Conservation (phyloP, 352 stramenopile genomes). For the Halophytophthora polymorphica region DNA sequence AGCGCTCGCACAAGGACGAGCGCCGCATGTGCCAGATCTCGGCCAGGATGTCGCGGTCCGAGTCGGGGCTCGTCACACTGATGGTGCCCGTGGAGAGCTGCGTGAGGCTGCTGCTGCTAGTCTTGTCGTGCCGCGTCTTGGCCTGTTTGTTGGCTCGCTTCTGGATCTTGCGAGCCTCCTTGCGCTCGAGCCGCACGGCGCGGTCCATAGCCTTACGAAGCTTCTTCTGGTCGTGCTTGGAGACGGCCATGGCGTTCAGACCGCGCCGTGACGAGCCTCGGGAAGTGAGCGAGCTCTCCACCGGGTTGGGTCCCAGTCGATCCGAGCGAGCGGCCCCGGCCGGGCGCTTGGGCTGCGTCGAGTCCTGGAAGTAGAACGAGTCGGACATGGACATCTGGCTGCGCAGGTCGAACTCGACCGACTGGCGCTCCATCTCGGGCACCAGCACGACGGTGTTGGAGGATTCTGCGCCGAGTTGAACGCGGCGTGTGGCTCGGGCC, state of each 20-base stretch:
- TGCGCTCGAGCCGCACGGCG: constrained; percentile 27
- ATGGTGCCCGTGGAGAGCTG: constrained; percentile 6
- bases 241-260: constrained; percentile 4
- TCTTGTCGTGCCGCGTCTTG: constrained; percentile 13
- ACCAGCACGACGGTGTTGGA: neutral
- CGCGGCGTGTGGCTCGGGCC: neutral
- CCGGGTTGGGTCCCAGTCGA: constrained; percentile 1
- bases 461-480: neutral
- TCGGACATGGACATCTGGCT: constrained; percentile 16
- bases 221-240: constrained; percentile 29
- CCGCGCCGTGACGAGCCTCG: constrained; percentile 8
- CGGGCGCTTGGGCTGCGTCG: neutral
- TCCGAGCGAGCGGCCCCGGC: constrained; percentile 5
- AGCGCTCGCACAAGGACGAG: constrained; percentile 3
- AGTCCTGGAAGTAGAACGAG: constrained; percentile 7
- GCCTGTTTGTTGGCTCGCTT: constrained; percentile 18
- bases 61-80: constrained; percentile 8
- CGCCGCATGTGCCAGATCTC: constrained; percentile 21
- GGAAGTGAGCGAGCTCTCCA: constrained; percentile 7
- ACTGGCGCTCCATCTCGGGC: constrained; percentile 1
- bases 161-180: constrained; percentile 29
- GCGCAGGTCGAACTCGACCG: constrained; percentile 19
- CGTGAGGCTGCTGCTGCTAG: constrained; percentile 10
- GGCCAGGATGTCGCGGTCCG: constrained; percentile 18
- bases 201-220: constrained; percentile 29